Base-by-base conservation (phyloP, 179 eudicot genomes). In the Corrigiola litoralis region DNA sequence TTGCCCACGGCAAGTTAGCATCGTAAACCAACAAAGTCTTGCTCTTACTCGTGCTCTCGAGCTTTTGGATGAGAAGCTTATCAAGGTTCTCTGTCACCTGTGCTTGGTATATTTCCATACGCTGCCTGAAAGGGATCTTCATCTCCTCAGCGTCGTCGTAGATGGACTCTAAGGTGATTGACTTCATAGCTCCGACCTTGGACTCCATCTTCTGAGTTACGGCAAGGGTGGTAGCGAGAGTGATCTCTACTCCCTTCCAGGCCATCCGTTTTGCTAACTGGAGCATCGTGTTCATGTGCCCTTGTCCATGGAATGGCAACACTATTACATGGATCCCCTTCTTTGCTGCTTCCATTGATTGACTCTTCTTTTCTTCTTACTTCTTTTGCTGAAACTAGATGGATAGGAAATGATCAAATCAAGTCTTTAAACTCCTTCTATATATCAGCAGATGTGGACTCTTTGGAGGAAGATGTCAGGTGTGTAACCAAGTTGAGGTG, bases 221-320 rank as follows among this genome's bases (percentile, higher is more conserved):
- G 0, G 51, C 25, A 2, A 60, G 14, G 4, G 65, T 60, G 1
- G 65, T 60, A 1, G 65, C 65, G 2, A 60, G 41, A 3, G 50
- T 60, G 25, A 60, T 38, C 9, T 60, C 44, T 14, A 28, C 65
- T 6, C 42, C 16, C 44, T 60, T 60, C 65, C 65, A 60, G 16
- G 65, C 65, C 0, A 60, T 25, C 8, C 65, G 36, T 4, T 60
- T 60, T 6, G 65, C 65, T 20, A 60, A 60, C 10, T 60, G 65
- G 6, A 60, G 52, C 65, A 60, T 60, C 23, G 51, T 42, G 37
- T 60, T 60, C 37, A 60, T 60, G 27, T 60, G 65, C 2, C 65
- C 65, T 42, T 60, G 65, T 6, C 65, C 65, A 60, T 60, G 65
- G 37, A 41, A 60, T 27, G 65, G 65, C 5, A 60, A 60, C n/a